Percentiles rank a stretch among this genome's conserved stretches.
These are phyloP conservation scores for Nepenthes mirabilis DNA, from an alignment of 148 eudicot genomes.

Conservation along the genomic window DNA sequence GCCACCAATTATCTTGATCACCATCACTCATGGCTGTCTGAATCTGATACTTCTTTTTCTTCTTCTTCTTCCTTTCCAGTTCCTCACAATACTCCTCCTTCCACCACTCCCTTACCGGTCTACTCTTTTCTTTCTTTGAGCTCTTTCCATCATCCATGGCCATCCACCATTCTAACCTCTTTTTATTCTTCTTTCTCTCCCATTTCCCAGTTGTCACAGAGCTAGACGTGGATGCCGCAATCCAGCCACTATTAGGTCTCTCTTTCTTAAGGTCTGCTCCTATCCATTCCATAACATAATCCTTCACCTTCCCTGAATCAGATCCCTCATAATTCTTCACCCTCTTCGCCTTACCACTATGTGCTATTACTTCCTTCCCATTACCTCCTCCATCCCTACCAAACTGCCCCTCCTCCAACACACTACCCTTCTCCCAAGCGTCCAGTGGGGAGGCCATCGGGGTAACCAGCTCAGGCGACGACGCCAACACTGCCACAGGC, in stretches of 20 bases:
- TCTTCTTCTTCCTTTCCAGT: conserved; percentile 59
- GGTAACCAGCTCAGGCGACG: conserved; percentile 52
- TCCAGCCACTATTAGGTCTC: conserved; percentile 36
- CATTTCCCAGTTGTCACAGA: conserved; percentile 18
- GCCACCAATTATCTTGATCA: conserved; percentile 41
- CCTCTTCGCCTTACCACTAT: conserved; percentile 15
- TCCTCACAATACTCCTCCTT: conserved; percentile 84
- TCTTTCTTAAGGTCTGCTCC: conserved; percentile 70
- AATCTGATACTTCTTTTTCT: conserved; percentile 43
- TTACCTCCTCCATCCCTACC: conserved; percentile 25
- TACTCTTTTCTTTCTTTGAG: conserved; percentile 53
- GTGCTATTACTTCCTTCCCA: conserved; percentile 17
- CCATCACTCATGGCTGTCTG: conserved; percentile 16
- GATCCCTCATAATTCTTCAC: conserved; percentile 31
- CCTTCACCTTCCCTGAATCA: conserved; percentile 52
- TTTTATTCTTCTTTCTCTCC: conserved; percentile 43
- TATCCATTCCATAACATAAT: conserved; percentile 93
- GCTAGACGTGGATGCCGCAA: conserved; percentile 39
- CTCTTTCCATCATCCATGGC: conserved; percentile 46
- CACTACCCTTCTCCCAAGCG: conserved; percentile 31
- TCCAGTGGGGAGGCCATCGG: conserved; percentile 32
- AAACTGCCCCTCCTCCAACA: conserved; percentile 29
- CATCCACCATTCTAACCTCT: conserved; percentile 75
- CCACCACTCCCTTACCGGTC: conserved; percentile 94
- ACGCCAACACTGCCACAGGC: conserved; percentile 23